These are phyloP conservation scores for Strobilomyces dryophilus DNA, from an alignment of 768 basidiomycete species.

Conservation along the genomic window DNA sequence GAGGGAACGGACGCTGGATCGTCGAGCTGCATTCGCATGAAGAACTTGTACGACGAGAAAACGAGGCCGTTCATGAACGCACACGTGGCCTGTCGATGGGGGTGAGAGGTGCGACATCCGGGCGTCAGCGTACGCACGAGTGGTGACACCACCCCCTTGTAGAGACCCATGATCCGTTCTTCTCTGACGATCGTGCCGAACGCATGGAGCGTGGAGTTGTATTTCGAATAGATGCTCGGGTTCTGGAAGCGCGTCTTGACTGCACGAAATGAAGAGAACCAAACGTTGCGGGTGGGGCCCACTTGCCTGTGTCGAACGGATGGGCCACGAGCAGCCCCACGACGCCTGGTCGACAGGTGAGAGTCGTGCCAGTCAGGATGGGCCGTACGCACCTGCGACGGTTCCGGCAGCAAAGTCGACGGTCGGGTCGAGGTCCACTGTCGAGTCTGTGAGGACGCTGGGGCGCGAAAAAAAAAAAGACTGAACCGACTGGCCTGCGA, in stretches of 20 bases:
- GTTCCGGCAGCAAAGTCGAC: conserved; percentile 82
- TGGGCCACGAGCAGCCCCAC: conserved; percentile 67
- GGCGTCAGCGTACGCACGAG: conserved; percentile 45
- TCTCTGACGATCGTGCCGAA: conserved; percentile 64
- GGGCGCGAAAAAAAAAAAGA: background rate
- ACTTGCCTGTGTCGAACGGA: conserved; percentile 68
- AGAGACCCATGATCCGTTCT: conserved; percentile 65
- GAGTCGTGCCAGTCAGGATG: background rate
- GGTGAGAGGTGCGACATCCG: background rate
- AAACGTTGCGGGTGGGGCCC: background rate
- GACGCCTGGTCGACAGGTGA: conserved; percentile 39
- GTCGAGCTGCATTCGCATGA: conserved; percentile 64
- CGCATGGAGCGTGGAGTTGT: conserved; percentile 62
- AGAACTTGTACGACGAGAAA: conserved; percentile 79
- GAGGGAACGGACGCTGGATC: conserved; percentile 48
- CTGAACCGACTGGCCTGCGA: conserved; percentile 14
- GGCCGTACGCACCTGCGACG: conserved; percentile 42
- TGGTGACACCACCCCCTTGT: conserved; percentile 76
- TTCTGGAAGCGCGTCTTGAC: conserved; percentile 83
- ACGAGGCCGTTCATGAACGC: conserved; percentile 83
- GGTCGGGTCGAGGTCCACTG: conserved; percentile 48
- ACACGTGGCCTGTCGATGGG: conserved; percentile 49
- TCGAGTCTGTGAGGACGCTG: background rate
- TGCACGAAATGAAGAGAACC: conserved; percentile 20
- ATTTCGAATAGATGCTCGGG: conserved; percentile 51